Base-by-base conservation (phyloP, 163 green algal species). In the Chlamydomonas reinhardtii region DNA sequence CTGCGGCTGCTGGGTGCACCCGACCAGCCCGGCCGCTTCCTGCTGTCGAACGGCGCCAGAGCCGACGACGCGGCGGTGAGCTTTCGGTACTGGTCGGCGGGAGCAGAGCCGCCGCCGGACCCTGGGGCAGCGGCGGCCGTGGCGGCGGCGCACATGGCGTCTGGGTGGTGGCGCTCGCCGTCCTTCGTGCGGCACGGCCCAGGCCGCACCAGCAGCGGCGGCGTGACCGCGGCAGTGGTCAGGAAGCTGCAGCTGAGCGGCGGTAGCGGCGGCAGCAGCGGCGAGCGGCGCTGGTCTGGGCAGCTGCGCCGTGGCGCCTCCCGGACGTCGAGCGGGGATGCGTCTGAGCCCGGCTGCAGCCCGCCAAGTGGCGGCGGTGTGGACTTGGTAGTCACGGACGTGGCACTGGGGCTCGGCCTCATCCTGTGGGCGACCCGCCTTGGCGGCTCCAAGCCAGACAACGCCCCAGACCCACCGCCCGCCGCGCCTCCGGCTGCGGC, bases 21-120 rank as follows among this genome's bases (percentile, higher is more conserved):
- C 16, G 9, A 74, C 16, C 72, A 75, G 37, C 82, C 82, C 0
- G 72, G 82, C n/a, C 25, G 64, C 31, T 87, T 87, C 61, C 8
- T 87, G 37, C 59, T 82, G 24, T 87, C 82, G 2, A 87, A 87
- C 72, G 72, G 72, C 5, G 19, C 82, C 12, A 61, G 61, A 3
- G 37, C 6, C 24, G 82, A 87, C 31, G 82, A 87, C n/a, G 82
- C 72, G 4, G 19, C 14, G 16, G 72, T 75, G 15, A 24, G 39
- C 31, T 27, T 82, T 24, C 29, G 72, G 54, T 82, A 82, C 61
- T 87, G 82, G 82, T 32, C 39, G 2, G 72, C 70, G 2, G 80
- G 69, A 27, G 35, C 69, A 0, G 54, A 52, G 37, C 61, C 61
- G 72, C 82, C 82, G 32, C 48, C 82, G 12, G 81, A 80, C 29